Conservation (phyloP, 2,329 filamentous ascomycete species). For the Aspergillus pseudotamarii region DNA sequence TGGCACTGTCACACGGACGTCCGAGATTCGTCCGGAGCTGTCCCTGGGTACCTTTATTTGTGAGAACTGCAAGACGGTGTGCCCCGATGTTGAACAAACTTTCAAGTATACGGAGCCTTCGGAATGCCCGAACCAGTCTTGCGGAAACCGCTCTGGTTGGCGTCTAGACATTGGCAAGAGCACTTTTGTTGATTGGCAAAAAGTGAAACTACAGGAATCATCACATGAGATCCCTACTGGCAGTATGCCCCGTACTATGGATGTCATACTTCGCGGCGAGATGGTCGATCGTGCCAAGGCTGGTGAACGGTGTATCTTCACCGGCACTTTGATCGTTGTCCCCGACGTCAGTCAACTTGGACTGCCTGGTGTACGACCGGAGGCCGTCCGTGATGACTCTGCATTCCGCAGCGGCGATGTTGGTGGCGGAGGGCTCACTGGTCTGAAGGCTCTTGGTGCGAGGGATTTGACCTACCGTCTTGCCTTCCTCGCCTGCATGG, state of each 20-base stretch:
- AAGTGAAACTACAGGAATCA: constrained; percentile 97
- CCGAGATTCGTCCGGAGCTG: constrained; percentile 91
- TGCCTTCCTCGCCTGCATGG: constrained; percentile 97
- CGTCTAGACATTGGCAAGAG: constrained; percentile 94
- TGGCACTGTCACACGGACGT: constrained; percentile 93
- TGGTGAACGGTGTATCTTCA: constrained; percentile 98
- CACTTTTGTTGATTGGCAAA: constrained; percentile 99
- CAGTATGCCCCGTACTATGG: constrained; percentile 97
- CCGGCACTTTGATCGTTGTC: constrained; percentile 91
- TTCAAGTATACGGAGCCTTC: constrained; percentile 97
- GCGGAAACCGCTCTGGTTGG: constrained; percentile 91
- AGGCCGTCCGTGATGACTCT: constrained; percentile 80
- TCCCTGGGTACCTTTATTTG: constrained; percentile 91
- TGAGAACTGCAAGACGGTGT: constrained; percentile 79
- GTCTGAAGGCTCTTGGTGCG: constrained; percentile 89
- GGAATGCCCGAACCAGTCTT: constrained; percentile 86
- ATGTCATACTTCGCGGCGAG: constrained; percentile 92
- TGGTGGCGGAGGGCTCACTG: constrained; percentile 81
- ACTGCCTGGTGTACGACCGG: constrained; percentile 80
- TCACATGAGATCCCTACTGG: constrained; percentile 97
- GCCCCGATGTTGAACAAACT: constrained; percentile 92
- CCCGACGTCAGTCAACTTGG: constrained; percentile 95
- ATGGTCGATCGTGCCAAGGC: constrained; percentile 98
- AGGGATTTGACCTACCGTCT: constrained; percentile 92
- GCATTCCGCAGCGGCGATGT: constrained; percentile 76